These are phyloP conservation scores for Umbilicus rupestris DNA, from an alignment of 164 flowering plant genomes.

Conservation along the genomic window DNA sequence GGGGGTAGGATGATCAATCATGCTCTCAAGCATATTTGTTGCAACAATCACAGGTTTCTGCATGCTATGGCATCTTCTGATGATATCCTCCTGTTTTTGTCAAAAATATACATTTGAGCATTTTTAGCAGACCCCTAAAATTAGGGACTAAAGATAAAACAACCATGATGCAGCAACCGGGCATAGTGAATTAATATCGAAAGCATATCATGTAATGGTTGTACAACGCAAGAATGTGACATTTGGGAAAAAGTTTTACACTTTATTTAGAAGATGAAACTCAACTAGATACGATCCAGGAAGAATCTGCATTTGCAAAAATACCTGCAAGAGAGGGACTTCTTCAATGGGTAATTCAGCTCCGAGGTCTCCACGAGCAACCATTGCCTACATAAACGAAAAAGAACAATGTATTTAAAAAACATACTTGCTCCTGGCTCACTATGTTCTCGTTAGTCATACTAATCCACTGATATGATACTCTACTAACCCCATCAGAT, in stretches of 20 bases:
- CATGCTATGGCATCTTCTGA: conserved; percentile 73
- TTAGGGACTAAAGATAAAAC: background rate
- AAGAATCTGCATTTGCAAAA: background rate
- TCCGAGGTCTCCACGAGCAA: conserved; percentile 98
- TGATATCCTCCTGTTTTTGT: conserved; percentile 65
- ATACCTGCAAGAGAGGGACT: conserved; percentile 91
- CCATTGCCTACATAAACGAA: conserved; percentile 64
- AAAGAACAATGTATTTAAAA: too few relatives aligned
- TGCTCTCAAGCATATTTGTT: conserved; percentile 98
- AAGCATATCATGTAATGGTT: too few relatives aligned
- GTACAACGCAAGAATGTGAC: too few relatives aligned
- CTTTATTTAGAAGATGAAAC: background rate
- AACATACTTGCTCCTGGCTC: too few relatives aligned
- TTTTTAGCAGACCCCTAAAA: background rate
- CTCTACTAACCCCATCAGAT: conserved; percentile 95
- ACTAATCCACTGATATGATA: too few relatives aligned
- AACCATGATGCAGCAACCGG: background rate
- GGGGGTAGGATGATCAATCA: conserved; percentile 96
- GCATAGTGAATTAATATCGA: too few relatives aligned
- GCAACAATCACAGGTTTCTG: conserved; percentile 97
- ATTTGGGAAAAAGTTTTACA: too few relatives aligned
- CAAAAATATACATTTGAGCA: background rate
- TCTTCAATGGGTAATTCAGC: conserved; percentile 98
- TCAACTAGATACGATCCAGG: too few relatives aligned
- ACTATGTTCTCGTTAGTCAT: too few relatives aligned